These are phyloP conservation scores for Sporothrix pseudoabietina DNA, from an alignment of 2,329 filamentous ascomycete species.

Conservation along the genomic window DNA sequence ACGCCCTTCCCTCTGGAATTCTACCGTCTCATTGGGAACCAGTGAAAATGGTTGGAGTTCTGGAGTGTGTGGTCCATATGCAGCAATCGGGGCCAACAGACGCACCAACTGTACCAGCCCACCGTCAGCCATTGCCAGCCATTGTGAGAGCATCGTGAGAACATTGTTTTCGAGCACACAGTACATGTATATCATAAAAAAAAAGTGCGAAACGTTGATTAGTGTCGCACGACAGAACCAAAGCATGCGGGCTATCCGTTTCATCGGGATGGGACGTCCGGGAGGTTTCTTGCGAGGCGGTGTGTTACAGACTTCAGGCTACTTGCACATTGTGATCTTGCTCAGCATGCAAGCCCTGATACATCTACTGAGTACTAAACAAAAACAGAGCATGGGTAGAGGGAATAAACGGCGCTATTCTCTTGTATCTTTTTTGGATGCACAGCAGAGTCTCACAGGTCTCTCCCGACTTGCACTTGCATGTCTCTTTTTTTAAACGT, in stretches of 20 bases:
- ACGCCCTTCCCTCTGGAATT: background rate
- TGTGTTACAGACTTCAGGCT: background rate
- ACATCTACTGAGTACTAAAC: background rate
- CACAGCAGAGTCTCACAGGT: background rate
- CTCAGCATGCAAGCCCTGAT: background rate
- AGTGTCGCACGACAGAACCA: background rate
- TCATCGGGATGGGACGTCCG: background rate
- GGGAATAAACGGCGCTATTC: background rate
- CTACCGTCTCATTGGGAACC: background rate
- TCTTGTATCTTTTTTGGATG: background rate
- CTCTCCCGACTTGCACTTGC: background rate
- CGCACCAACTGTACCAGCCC: background rate
- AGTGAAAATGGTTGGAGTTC: background rate
- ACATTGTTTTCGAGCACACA: background rate
- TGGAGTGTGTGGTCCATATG: background rate
- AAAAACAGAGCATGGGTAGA: background rate
- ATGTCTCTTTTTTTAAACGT: background rate
- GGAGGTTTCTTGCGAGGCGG: background rate
- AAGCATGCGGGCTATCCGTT: background rate
- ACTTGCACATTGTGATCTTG: background rate
- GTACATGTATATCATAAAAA: too few relatives aligned
- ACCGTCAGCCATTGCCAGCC: background rate
- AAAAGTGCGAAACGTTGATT: background rate
- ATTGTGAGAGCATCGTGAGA: background rate
- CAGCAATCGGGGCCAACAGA: slow-evolving; percentile 2